These are phyloP conservation scores for Craspedostauros australis DNA, from an alignment of 108 stramenopile genomes.

Conservation along the genomic window DNA sequence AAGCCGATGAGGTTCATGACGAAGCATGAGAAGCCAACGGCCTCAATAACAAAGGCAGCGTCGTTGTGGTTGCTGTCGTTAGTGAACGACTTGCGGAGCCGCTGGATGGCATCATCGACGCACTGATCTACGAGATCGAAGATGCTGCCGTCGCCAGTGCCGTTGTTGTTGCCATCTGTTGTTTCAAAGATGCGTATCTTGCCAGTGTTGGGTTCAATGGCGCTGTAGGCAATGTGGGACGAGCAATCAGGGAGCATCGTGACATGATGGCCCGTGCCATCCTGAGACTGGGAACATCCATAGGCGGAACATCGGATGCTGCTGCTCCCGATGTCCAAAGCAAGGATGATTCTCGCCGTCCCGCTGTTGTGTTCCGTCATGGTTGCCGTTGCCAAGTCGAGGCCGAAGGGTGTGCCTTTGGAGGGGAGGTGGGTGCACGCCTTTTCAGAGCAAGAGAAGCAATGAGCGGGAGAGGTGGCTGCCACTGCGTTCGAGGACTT, in stretches of 20 bases:
- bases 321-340: constrained; percentile 72
- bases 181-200: constrained; percentile 2
- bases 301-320: constrained; percentile 37
- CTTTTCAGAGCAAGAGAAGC: too few species aligned
- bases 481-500: too few species aligned
- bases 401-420: too few species aligned
- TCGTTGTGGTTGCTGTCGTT: background rate
- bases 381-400: too few species aligned
- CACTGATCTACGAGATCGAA: constrained; percentile 46
- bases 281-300: too few species aligned
- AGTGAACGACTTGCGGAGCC: constrained; percentile 11
- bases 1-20: constrained; percentile 80
- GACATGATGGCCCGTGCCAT: too few species aligned
- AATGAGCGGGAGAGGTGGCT: too few species aligned
- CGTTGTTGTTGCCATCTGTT: constrained; percentile 36
- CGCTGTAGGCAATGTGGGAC: too few species aligned
- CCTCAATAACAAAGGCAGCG: constrained; percentile 23
- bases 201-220: background rate
- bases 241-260: too few species aligned
- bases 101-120: constrained; percentile 42
- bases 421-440: too few species aligned
- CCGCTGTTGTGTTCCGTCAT: too few species aligned
- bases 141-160: constrained; percentile 15
- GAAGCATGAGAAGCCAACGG: constrained; percentile 73
- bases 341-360: too few species aligned